Conservation (phyloP, 306 rosid species). For the Casuarina glauca region DNA sequence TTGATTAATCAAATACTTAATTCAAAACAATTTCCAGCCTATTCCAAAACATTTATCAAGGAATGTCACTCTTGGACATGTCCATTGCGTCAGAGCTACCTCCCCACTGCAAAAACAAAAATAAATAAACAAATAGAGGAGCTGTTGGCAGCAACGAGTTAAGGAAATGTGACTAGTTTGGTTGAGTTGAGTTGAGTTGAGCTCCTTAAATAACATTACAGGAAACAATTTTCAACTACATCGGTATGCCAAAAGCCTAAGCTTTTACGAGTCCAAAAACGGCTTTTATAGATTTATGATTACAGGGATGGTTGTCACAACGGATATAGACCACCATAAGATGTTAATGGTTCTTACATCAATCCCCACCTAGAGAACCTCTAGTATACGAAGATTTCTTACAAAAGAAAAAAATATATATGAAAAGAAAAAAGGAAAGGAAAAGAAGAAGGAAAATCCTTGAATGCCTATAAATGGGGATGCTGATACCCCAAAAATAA, state of each 20-base stretch:
- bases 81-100: neutral
- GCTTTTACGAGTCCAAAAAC: conserved; percentile 33
- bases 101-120: neutral
- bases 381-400: conserved; percentile 39
- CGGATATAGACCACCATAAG: conserved; percentile 41
- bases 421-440: conserved; percentile 31
- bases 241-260: conserved; percentile 15
- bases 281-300: conserved; percentile 39
- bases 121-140: neutral
- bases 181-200: neutral
- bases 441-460: conserved; percentile 35
- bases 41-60: neutral
- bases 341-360: conserved; percentile 44
- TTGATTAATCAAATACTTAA: neutral
- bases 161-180: neutral
- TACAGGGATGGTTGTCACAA: conserved; percentile 39
- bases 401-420: conserved; percentile 41
- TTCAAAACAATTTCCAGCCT: neutral
- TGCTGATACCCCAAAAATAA: neutral
- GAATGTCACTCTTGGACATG: neutral
- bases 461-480: conserved; percentile 34
- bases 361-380: conserved; percentile 52
- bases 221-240: conserved; percentile 13
- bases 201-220: neutral
- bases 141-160: neutral